These are phyloP conservation scores for Colletotrichum magnum DNA, from an alignment of 2,329 filamentous ascomycete genomes.

Conservation along the genomic window DNA sequence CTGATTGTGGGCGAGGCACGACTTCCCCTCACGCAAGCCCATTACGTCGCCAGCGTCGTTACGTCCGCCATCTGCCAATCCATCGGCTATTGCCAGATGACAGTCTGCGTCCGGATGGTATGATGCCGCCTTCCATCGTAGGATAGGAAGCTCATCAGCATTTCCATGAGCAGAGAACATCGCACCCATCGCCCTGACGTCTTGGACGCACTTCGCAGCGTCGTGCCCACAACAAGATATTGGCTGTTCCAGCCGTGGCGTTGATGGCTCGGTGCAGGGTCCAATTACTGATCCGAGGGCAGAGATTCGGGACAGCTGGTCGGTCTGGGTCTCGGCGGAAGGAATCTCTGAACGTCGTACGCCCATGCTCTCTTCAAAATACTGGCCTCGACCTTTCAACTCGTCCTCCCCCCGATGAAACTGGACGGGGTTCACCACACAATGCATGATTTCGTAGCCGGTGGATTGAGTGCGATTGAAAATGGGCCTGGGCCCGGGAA, in stretches of 20 bases:
- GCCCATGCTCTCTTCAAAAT: neutral
- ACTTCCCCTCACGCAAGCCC: constrained; percentile 8
- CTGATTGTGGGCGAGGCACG: neutral
- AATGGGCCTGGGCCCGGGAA: constrained; percentile 30
- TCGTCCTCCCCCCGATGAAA: constrained; percentile 17
- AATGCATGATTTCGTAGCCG: constrained; percentile 32
- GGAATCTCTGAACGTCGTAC: neutral
- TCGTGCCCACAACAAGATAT: constrained; percentile 2
- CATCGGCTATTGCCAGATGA: too few relatives aligned
- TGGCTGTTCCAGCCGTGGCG: constrained; percentile 11
- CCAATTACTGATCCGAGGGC: neutral
- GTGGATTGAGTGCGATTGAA: constrained; percentile 21
- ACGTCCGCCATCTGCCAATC: too few relatives aligned
- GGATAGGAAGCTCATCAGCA: neutral
- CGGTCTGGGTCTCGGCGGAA: neutral
- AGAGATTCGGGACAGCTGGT: neutral
- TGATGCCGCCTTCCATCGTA: too few relatives aligned
- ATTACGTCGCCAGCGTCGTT: neutral
- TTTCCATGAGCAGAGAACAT: neutral
- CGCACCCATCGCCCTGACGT: neutral
- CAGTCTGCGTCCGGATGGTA: too few relatives aligned
- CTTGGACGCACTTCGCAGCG: neutral
- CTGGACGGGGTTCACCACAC: constrained; percentile 7
- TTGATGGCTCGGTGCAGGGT: constrained; percentile 28
- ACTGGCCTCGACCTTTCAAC: neutral